Percentiles rank a stretch among this genome's conserved stretches.
Evolutionary conservation across 2,329 filamentous ascomycete species (phyloP).

Genomic region (Pseudodiploospora longispora): DNA sequence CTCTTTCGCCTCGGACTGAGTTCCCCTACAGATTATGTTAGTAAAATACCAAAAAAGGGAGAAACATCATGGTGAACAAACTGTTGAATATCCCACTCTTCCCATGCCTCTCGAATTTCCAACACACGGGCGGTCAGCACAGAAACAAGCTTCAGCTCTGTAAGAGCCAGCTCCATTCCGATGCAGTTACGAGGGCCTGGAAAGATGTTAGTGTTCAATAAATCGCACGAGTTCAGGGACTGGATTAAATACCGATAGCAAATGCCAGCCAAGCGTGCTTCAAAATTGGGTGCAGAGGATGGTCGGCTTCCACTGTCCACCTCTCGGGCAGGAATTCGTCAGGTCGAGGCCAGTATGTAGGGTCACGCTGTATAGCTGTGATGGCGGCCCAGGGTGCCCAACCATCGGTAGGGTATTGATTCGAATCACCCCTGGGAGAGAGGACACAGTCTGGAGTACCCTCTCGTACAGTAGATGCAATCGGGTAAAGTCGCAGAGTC

Average conservation of each 20-base stretch:
- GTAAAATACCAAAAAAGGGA: no score
- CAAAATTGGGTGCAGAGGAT: neutral
- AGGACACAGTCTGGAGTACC: neutral
- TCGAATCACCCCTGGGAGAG: no score
- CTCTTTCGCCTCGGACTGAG: no score
- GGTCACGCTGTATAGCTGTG: neutral
- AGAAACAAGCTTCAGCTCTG: neutral
- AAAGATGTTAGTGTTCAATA: neutral
- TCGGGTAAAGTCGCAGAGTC: neutral
- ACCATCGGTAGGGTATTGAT: no score
- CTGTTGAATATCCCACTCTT: no score
- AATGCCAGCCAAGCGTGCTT: constrained; percentile 1
- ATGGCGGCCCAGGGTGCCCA: neutral
- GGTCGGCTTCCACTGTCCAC: neutral
- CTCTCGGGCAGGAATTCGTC: neutral
- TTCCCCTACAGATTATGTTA: no score
- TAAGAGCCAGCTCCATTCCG: neutral
- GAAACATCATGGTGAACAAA: no score
- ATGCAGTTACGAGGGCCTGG: neutral
- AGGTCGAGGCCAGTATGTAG: neutral
- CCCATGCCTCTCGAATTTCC: no score
- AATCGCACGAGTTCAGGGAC: neutral
- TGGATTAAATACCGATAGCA: neutral
- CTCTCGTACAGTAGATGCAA: neutral
- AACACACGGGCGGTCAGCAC: no score